Conservation (phyloP, 1,139 yeast genomes). For the Pichia sp. region DNA sequence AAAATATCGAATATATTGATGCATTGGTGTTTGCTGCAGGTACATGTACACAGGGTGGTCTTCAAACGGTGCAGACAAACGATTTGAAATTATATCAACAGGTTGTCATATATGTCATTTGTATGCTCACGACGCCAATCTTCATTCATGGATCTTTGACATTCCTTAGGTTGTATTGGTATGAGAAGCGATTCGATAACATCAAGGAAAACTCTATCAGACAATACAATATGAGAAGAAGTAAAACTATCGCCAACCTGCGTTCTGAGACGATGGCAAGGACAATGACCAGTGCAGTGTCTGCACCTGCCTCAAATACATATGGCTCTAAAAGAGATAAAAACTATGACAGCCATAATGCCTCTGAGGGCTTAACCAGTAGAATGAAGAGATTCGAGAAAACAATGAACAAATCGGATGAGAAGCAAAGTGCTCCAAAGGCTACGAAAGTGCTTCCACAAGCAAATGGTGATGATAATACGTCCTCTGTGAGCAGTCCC, state of each 20-base stretch:
- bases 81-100: slow-evolving; percentile 67
- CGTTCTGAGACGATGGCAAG: slow-evolving; percentile 34
- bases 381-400: slow-evolving; percentile 16
- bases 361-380: slow-evolving; percentile 22
- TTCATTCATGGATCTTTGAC: slow-evolving; percentile 78
- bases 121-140: slow-evolving; percentile 77
- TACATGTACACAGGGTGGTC: slow-evolving; percentile 85
- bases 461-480: neutral
- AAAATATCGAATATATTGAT: slow-evolving; percentile 65
- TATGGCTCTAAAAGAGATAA: slow-evolving; percentile 1
- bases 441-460: neutral
- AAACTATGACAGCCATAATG: slow-evolving; percentile 22
- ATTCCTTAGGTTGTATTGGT: slow-evolving; percentile 81
- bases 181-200: slow-evolving; percentile 78
- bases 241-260: slow-evolving; percentile 61
- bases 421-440: neutral
- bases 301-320: neutral
- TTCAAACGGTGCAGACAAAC: slow-evolving; percentile 70
- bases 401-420: neutral
- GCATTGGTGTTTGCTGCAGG: slow-evolving; percentile 70
- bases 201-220: slow-evolving; percentile 68
- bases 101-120: slow-evolving; percentile 49
- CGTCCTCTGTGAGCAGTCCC: too few relatives aligned
- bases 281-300: slow-evolving; percentile 12
- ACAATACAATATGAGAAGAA: slow-evolving; percentile 72